Evolutionary conservation across 805 yeast species (phyloP).

Genomic region (Candida anglica): DNA sequence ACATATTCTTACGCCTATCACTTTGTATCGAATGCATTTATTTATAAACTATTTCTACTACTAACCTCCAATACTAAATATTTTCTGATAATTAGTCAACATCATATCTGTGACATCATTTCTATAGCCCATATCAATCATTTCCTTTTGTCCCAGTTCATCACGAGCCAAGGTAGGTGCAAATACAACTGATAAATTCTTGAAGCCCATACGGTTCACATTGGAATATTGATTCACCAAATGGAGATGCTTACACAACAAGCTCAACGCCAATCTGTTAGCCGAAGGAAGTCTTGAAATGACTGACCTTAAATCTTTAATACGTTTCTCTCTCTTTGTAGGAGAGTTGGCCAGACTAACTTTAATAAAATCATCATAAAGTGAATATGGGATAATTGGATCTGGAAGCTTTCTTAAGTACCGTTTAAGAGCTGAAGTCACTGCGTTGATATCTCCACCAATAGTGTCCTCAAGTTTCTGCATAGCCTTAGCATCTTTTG

Average conservation of each 20-base stretch:
- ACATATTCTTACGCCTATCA: too few species aligned
- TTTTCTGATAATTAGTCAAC: constrained; percentile 41
- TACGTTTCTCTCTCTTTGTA: constrained; percentile 20
- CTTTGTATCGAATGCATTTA: too few species aligned
- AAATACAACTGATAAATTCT: constrained; percentile 85
- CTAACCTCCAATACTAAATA: too few species aligned
- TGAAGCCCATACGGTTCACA: constrained; percentile 74
- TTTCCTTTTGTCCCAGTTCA: constrained; percentile 72
- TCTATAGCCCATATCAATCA: constrained; percentile 77
- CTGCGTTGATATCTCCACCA: constrained; percentile 75
- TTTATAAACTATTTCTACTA: too few species aligned
- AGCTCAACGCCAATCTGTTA: constrained; percentile 54
- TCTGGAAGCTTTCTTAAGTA: constrained; percentile 81
- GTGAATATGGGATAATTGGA: constrained; percentile 71
- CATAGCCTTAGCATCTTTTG: constrained; percentile 30
- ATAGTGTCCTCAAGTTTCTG: constrained; percentile 29
- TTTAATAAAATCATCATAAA: constrained; percentile 64
- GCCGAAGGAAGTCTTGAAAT: constrained; percentile 59
- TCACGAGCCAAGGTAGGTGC: constrained; percentile 91
- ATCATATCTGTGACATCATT: constrained; percentile 76
- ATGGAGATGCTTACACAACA: constrained; percentile 61
- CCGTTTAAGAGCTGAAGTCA: constrained; percentile 81
- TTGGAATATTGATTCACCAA: constrained; percentile 50
- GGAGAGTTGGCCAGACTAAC: constrained; percentile 38
- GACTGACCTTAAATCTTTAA: constrained; percentile 42